Evolutionary conservation across 1,284 basidiomycete genomes (phyloP), one percentile per base, ranked within the genome.

Genomic region (Singerocomus rubriflavus): DNA sequence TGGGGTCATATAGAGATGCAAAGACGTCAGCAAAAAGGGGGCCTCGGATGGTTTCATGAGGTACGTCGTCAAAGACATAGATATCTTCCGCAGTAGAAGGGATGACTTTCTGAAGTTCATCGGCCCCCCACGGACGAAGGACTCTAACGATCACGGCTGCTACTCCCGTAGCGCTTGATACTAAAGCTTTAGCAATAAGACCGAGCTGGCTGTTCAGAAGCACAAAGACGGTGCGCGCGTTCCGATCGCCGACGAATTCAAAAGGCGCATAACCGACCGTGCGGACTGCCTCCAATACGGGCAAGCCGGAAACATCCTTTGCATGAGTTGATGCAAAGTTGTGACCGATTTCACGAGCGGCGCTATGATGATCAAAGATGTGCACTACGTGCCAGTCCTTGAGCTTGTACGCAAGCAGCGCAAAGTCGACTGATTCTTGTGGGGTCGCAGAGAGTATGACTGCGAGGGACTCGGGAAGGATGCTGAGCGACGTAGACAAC

Each of bases 371-470:
- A 66, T 92, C 88, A 64, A 92, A 91, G 34, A 93, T 69, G 65
- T 91, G 89, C 51, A 88, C 77, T 49, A 87, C 80, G 69, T 93
- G 90, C 33, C 72, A 76, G 29, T 73, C 66, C 17, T 76, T 73
- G 45, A 88, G 69, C 50, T 73, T 73, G 72, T 91, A 91, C 5
- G 88, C 76, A 38, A 91, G 72, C 14, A 76, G 61, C 1, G 90
- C 79, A 51, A 91, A 80, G 58, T 91, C 85, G 36, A 86, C 78
- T 9, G 87, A 77, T 66, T 93, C 88, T 57, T 88, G 85, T 0
- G 91, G 82, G 3, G 86, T 85, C 8, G 91, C 82, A 17, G 92
- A 95, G 54, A 94, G 77, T 41, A 94, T 70, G 44, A 96, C 76
- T n/a, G 84, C 78, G 59, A 91, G 78, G 53, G 80, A 78, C 42